Evolutionary conservation across 2,329 filamentous ascomycete genomes (phyloP).

Genomic region (Talaromyces amestolkiae): DNA sequence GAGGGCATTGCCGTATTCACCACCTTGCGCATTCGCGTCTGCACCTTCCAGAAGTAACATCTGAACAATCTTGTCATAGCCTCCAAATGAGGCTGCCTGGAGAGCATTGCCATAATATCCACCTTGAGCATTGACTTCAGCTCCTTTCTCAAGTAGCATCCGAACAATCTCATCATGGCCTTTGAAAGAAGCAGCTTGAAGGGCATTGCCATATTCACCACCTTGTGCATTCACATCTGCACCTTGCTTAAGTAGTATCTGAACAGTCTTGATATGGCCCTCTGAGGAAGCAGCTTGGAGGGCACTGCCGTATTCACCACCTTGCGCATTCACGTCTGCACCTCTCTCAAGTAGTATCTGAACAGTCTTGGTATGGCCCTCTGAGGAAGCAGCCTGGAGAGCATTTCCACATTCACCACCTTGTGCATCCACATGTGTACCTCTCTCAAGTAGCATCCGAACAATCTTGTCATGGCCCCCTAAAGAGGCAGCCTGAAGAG

Average conservation of each 20-base stretch:
- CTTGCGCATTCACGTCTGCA: background rate
- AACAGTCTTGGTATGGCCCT: background rate
- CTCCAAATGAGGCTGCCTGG: background rate
- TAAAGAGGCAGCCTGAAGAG: too few species aligned
- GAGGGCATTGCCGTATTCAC: too few species aligned
- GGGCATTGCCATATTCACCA: slow-evolving; percentile 10
- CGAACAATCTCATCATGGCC: slow-evolving; percentile 23
- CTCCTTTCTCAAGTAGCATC: slow-evolving; percentile 27
- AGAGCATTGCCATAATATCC: background rate
- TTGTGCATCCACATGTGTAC: too few species aligned
- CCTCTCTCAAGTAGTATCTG: too few species aligned
- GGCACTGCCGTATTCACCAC: background rate
- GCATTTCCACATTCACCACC: too few species aligned
- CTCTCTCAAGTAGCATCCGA: too few species aligned
- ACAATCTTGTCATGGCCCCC: too few species aligned
- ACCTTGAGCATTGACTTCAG: slow-evolving; percentile 20
- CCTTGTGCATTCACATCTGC: background rate
- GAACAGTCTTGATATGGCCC: too few species aligned
- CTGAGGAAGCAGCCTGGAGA: background rate
- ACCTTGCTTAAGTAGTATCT: too few species aligned
- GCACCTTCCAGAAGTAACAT: too few species aligned
- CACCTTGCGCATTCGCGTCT: too few species aligned
- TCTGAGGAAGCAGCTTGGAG: too few species aligned
- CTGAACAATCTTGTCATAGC: background rate
- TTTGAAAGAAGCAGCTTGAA: slow-evolving; percentile 26